These are phyloP conservation scores for Arthrocladium fulminans DNA, from an alignment of 2,329 filamentous ascomycete genomes.

Conservation along the genomic window DNA sequence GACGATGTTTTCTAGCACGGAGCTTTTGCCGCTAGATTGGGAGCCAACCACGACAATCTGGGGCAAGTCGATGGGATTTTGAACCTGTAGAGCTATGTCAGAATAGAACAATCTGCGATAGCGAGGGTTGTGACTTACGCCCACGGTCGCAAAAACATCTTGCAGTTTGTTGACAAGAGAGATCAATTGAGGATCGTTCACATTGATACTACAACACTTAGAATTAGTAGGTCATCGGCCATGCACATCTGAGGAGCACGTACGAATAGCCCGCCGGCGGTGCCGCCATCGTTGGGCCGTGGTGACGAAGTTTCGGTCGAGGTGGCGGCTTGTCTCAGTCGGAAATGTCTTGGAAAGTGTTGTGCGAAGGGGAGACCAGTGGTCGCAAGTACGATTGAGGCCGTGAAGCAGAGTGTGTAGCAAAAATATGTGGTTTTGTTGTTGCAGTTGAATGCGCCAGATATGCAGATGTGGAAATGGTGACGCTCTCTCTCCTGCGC, in stretches of 20 bases:
- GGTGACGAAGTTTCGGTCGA: constrained; percentile 10
- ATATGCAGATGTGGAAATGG: constrained; percentile 2
- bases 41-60: constrained; percentile 98
- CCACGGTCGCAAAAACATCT: constrained; percentile 97
- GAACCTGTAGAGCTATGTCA: constrained; percentile 51
- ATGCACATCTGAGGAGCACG: constrained; percentile 26
- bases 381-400: not conserved
- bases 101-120: constrained; percentile 25
- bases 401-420: not conserved
- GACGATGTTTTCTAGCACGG: constrained; percentile 96
- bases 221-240: constrained; percentile 9
- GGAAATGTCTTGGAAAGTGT: not conserved
- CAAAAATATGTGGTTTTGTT: not conserved
- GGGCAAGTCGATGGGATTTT: constrained; percentile 97
- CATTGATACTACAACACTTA: constrained; percentile 51
- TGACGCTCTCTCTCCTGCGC: not conserved
- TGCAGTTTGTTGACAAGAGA: constrained; percentile 96
- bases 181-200: constrained; percentile 61
- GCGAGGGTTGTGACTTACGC: constrained; percentile 46
- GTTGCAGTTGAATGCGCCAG: not conserved
- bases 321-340: not conserved
- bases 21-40: constrained; percentile 99
- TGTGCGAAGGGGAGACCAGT: not conserved
- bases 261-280: constrained; percentile 38
- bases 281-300: constrained; percentile 34